Evolutionary conservation across 2,329 filamentous ascomycete species (phyloP).

Genomic region (Chalara sp.): DNA sequence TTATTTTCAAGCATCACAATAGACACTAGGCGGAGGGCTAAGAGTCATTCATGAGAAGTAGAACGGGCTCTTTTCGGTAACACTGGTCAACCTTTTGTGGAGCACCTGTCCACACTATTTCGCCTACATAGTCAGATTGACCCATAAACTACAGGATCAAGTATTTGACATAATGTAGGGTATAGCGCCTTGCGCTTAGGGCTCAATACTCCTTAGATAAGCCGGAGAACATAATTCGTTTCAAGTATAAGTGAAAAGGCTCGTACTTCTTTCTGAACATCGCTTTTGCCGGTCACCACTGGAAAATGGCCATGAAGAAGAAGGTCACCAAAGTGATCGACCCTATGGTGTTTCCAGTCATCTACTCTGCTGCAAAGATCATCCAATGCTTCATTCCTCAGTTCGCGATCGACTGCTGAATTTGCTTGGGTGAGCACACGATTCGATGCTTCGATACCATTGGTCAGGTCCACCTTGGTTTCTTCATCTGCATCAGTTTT

Average conservation of each 20-base stretch:
- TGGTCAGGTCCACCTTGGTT: slow-evolving; percentile 63
- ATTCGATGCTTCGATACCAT: slow-evolving; percentile 76
- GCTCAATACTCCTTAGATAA: slow-evolving; percentile 3
- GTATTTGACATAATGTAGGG: no score
- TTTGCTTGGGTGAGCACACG: slow-evolving; percentile 80
- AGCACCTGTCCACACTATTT: no score
- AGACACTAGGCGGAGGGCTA: no score
- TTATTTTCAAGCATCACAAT: no score
- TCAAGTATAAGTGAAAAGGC: slow-evolving; percentile 8
- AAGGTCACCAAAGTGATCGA: slow-evolving; percentile 86
- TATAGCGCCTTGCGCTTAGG: slow-evolving; percentile 17
- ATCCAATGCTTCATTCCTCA: slow-evolving; percentile 74
- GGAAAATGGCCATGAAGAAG: slow-evolving; percentile 86
- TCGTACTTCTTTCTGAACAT: slow-evolving; percentile 72
- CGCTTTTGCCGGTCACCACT: slow-evolving; percentile 82
- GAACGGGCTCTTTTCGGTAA: no score
- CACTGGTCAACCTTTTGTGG: no score
- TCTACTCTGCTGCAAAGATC: slow-evolving; percentile 81
- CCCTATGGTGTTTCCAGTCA: slow-evolving; percentile 91
- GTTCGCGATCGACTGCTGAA: slow-evolving; percentile 81
- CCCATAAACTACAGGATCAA: no score
- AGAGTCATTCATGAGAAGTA: no score
- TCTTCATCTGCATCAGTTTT: slow-evolving; percentile 69
- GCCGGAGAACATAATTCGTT: slow-evolving; percentile 9
- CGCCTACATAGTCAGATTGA: no score